phyloP scores from a whole-genome alignment of 2,329 filamentous ascomycete species.

The Chrysosporium keratinophilum region DNA sequence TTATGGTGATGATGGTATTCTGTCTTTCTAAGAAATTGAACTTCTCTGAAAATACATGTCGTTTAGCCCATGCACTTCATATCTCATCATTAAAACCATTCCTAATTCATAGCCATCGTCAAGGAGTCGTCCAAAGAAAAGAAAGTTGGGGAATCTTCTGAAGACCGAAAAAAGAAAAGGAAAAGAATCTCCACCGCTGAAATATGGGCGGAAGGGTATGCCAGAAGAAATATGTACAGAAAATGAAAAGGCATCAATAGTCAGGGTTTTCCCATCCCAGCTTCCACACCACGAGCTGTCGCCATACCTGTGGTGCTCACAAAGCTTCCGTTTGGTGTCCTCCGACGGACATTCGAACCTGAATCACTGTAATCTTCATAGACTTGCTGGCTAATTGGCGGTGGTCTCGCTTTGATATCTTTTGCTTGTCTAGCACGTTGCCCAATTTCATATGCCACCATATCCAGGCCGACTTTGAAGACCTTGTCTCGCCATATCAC shows the following conservation, averaged over 20 bases:
- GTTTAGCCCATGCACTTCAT: not conserved
- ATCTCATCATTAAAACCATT: conserved; percentile 7
- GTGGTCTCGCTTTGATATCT: not conserved
- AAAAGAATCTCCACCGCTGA: not conserved
- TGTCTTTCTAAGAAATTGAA: not conserved
- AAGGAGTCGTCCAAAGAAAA: not conserved
- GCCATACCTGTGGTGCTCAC: not conserved
- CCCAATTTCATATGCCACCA: conserved; percentile 56
- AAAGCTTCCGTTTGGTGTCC: conserved; percentile 14
- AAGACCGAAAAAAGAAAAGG: not conserved
- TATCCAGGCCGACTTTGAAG: conserved; percentile 75
- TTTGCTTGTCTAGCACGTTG: not conserved
- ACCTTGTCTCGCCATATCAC: conserved; percentile 77
- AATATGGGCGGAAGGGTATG: not conserved
- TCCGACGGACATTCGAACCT: conserved; percentile 8
- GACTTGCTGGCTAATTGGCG: not conserved
- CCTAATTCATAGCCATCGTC: not conserved
- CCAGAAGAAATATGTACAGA: not conserved
- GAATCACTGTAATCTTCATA: not conserved
- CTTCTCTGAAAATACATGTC: not conserved
- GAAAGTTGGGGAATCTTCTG: not conserved
- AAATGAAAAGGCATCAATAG: not conserved
- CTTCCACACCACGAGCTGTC: conserved; percentile 7
- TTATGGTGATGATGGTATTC: not conserved
- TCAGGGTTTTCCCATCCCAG: not conserved